Base-by-base conservation (phyloP, 2,329 filamentous ascomycete genomes). In the Aspergillus thermomutatus region DNA sequence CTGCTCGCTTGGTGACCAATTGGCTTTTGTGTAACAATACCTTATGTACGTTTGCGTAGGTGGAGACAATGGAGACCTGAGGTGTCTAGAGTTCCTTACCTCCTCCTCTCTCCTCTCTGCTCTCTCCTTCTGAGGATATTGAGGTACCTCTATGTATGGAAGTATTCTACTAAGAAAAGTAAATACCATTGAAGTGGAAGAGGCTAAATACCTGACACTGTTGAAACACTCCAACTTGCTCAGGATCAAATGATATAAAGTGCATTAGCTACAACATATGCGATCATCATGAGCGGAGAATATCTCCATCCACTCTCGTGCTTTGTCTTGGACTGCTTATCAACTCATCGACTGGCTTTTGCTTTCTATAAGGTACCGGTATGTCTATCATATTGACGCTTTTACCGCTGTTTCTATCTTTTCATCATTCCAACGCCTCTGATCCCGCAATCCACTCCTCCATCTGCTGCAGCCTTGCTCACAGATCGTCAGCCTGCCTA, bases 401-500 rank as follows among this genome's bases (percentile, higher is more conserved):
- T 34, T 34, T 37, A 17, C 31, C 6, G 31, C 31, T 5, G n/a
- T 26, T 26, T 26, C 7, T 26, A 6, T 3, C 25, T 26, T 37
- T 37, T 14, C 31, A 37, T 17, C 7, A 17, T 17, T 8, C 17
- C 31, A 17, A 4, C 31, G 3, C 7, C 31, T 34, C 31, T 6
- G 5, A n/a, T n/a, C 23, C 26, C 17, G 50, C 21, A 40, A 50
- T 28, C 19, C 49, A 25, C 21, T 43, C 50, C 50, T 23, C 17
- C 48, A 40, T 34, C 45, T 48, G 52, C 45, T 48, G 52, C 26
- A 52, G 46, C 19, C 53, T 46, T 56, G 55, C 47, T 53, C 53
- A 53, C 52, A 55, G 46, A 58, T 61, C 57, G 49, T 51, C 57
- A 21, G 31, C 40, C 50, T 52, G 40, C 51, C 52, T 60, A n/a